A percentile compares a stretch with the other conserved stretches of the same genome.
Conservation (phyloP, 768 basidiomycete genomes). For the Serpula lacrymans region DNA sequence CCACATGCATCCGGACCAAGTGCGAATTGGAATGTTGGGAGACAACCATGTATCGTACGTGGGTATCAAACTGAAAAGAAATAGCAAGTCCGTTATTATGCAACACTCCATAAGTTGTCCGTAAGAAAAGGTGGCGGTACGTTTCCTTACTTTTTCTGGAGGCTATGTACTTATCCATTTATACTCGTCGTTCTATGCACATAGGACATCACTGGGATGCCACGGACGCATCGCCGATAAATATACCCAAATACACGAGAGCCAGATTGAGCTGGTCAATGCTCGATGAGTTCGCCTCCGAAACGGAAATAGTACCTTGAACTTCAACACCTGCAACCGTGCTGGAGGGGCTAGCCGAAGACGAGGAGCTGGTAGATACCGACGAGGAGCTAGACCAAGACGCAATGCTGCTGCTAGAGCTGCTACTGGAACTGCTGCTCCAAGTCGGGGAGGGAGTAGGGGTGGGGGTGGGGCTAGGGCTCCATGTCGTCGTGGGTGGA, state of each 20-base stretch:
- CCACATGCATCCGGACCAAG: too few species aligned
- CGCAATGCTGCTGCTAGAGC: constrained; percentile 7
- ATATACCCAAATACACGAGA: constrained; percentile 15
- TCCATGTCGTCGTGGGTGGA: constrained; percentile 5
- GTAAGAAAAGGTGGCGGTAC: too few species aligned
- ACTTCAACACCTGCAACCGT: constrained; percentile 7
- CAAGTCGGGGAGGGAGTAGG: constrained; percentile 13
- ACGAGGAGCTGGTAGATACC: not conserved
- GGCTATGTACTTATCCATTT: constrained; percentile 1
- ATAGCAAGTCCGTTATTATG: constrained; percentile 21
- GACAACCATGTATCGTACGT: constrained; percentile 13
- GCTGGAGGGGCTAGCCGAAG: constrained; percentile 15
- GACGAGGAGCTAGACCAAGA: constrained; percentile 5
- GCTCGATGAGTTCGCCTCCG: constrained; percentile 5
- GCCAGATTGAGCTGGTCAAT: constrained; percentile 13
- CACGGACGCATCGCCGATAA: too few species aligned
- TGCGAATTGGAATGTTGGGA: constrained; percentile 3
- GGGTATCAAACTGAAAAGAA: constrained; percentile 24
- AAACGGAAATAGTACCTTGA: constrained; percentile 8
- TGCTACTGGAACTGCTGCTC: constrained; percentile 8
- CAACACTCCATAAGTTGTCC: too few species aligned
- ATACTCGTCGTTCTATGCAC: not conserved
- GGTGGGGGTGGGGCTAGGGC: constrained; percentile 6
- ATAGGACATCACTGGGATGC: constrained; percentile 10
- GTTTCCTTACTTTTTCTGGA: constrained; percentile 14